A percentile compares a stretch with the other conserved stretches of the same genome.
These are phyloP conservation scores for Naganishia sp. DNA, from an alignment of 1,284 basidiomycete genomes.

Conservation along the genomic window DNA sequence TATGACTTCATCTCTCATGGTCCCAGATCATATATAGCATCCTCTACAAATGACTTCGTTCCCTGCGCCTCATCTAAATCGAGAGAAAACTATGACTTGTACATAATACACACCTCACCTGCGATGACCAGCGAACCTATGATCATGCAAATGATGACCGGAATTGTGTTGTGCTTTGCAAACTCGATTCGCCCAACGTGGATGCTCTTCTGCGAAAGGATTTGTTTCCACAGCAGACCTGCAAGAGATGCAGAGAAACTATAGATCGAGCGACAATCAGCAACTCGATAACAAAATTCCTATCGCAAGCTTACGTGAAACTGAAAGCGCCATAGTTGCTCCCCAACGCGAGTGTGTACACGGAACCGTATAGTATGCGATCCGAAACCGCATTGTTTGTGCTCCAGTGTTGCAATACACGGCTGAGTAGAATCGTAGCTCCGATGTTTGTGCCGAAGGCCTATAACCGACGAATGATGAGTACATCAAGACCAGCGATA, in stretches of 20 bases:
- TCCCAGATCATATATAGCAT: too few relatives aligned
- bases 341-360: conserved; percentile 71
- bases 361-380: conserved; percentile 49
- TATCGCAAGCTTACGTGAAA: conserved; percentile 62
- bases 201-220: conserved; percentile 77
- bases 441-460: conserved; percentile 93
- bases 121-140: conserved; percentile 56
- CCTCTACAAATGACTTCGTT: too few relatives aligned
- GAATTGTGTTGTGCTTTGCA: conserved; percentile 69
- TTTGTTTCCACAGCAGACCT: conserved; percentile 81
- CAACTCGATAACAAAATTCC: too few relatives aligned
- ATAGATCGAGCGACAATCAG: neutral
- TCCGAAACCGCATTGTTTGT: conserved; percentile 42
- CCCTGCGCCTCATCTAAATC: too few relatives aligned
- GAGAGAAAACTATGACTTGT: conserved; percentile 27
- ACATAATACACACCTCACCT: conserved; percentile 55
- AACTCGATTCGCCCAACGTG: conserved; percentile 68
- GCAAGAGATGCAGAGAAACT: conserved; percentile 80
- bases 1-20: too few relatives aligned
- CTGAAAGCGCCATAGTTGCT: conserved; percentile 91
- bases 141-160: conserved; percentile 66
- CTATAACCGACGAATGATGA: too few relatives aligned
- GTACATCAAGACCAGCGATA: too few relatives aligned
- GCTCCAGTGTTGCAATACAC: conserved; percentile 49
- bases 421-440: conserved; percentile 80